Evolutionary conservation across 164 flowering plant genomes (phyloP), one percentile per base, ranked within the genome.

Genomic region (Nymphaea thermarum): DNA sequence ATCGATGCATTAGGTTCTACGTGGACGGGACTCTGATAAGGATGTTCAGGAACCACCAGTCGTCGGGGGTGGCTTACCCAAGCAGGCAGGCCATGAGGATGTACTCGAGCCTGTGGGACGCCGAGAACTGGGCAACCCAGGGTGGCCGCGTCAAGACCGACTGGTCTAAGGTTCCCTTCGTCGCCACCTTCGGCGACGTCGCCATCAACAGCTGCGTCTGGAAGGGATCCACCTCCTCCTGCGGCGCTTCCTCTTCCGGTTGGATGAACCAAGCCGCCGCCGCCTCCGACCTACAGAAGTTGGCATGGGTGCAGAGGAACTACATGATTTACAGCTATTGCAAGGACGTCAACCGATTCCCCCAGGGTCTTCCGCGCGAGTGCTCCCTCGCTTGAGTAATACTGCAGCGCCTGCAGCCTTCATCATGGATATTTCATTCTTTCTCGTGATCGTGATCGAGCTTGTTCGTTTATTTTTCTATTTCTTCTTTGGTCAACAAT

Each of bases 291-390:
- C 64, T 65, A 55, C 43, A 65, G 10, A 68, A 63, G 14, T 10
- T 74, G n/a, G 44, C 44, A 15, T 74, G 71, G 73, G 77, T 67
- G 17, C 71, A 67, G n/a, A 47, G 51, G 43, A 75, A 75, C 16
- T 75, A 71, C 66, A 75, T 75, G 72, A 75, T 71, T 67, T 71
- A 75, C 69, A 66, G 71, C 66, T 75, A 75, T 43, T 75, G 77
- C 68, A 75, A 18, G 18, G 77, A 75, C 68, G 64, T 43, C 18
- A 68, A 71, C 44, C 55, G 77, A 5, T 75, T 75, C 47, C 72
- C 77, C 43, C 70, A 75, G 55, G 77, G 74, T 44, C 42, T 61
- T 17, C 77, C 77, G 3, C 66, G 25, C 3, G 74, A 75, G 60
- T 75, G 74, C 69, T 41, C 65, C 11, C 16, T 61, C 55, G 7